Conservation (phyloP, 2,329 filamentous ascomycete species). For the Penicillium sp. region DNA sequence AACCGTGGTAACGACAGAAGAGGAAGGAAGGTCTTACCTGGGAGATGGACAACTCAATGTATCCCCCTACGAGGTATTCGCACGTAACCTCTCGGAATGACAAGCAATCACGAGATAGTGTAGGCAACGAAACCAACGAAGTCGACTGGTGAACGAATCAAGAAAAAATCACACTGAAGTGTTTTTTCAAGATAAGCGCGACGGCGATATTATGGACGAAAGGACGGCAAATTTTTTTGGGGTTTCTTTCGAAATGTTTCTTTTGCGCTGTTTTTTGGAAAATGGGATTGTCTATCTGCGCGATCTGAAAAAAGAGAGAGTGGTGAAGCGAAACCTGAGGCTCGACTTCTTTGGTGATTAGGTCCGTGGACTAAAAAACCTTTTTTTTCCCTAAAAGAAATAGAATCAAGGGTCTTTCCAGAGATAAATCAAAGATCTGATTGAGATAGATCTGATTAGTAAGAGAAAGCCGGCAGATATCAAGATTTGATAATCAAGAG, state of each 20-base stretch:
- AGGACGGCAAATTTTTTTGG: conserved; percentile 18
- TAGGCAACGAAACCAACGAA: conserved; percentile 11
- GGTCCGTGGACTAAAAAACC: conserved; percentile 4
- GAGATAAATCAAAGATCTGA: conserved; percentile 9
- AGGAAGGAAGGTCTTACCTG: conserved; percentile 48
- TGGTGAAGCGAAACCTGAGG: conserved; percentile 20
- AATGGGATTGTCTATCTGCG: conserved; percentile 30
- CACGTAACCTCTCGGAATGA: conserved; percentile 13
- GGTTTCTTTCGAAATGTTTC: conserved; percentile 15
- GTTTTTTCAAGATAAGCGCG: conserved; percentile 31
- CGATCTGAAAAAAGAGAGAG: conserved; percentile 29
- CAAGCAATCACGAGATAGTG: conserved; percentile 10
- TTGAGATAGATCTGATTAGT: conserved; percentile 19
- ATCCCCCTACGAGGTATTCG: conserved; percentile 62
- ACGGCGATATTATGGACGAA: conserved; percentile 14
- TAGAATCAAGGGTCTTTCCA: conserved; percentile 1
- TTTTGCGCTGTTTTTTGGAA: conserved; percentile 15
- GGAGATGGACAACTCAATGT: conserved; percentile 99
- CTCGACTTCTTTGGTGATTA: conserved; percentile 5
- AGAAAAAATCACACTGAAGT: conserved; percentile 42
- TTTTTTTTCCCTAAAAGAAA: conserved; percentile 10
- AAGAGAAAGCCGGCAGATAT: conserved; percentile 23
- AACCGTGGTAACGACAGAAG: background rate
- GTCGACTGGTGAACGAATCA: conserved; percentile 13
- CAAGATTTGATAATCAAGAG: conserved; percentile 6